phyloP scores from a whole-genome alignment of 371 early-diverging fungal species.

The Mortierella sp. region DNA sequence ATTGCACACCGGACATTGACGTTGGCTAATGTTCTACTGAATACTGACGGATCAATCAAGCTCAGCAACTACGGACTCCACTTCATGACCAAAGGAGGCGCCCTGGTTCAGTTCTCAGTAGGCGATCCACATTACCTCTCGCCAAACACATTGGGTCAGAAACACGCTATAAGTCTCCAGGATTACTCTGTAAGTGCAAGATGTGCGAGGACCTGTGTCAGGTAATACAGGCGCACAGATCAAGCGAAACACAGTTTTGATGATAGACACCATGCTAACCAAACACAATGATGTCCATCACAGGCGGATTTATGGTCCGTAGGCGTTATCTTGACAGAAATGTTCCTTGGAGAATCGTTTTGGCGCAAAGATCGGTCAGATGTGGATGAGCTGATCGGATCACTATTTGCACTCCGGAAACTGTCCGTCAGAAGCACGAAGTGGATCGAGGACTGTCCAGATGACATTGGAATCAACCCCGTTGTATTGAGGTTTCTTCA shows the following conservation, averaged over 20 bases:
- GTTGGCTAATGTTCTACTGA: constrained; percentile 62
- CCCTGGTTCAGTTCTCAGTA: constrained; percentile 73
- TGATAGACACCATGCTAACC: no score
- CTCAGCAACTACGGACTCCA: constrained; percentile 71
- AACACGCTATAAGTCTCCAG: constrained; percentile 7
- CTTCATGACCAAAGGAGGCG: constrained; percentile 69
- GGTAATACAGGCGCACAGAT: no score
- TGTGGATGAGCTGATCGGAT: constrained; percentile 47
- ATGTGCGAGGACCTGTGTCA: no score
- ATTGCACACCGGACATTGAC: constrained; percentile 64
- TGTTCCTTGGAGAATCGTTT: constrained; percentile 63
- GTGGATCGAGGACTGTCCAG: constrained; percentile 44
- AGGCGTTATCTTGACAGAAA: constrained; percentile 68
- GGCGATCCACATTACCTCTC: constrained; percentile 62
- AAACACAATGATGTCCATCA: no score
- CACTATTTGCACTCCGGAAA: constrained; percentile 46
- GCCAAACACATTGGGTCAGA: constrained; percentile 38
- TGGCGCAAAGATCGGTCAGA: constrained; percentile 59
- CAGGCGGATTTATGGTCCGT: constrained; percentile 73
- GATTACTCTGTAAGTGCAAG: constrained; percentile 30
- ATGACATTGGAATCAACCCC: constrained; percentile 38
- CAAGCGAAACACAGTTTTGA: no score
- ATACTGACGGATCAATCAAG: constrained; percentile 59
- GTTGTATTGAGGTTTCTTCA: constrained; percentile 25
- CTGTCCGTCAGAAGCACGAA: constrained; percentile 17